Evolutionary conservation across 2,329 filamentous ascomycete genomes (phyloP), one percentile per base, ranked within the genome.

Genomic region (Coleophoma crateriformis): DNA sequence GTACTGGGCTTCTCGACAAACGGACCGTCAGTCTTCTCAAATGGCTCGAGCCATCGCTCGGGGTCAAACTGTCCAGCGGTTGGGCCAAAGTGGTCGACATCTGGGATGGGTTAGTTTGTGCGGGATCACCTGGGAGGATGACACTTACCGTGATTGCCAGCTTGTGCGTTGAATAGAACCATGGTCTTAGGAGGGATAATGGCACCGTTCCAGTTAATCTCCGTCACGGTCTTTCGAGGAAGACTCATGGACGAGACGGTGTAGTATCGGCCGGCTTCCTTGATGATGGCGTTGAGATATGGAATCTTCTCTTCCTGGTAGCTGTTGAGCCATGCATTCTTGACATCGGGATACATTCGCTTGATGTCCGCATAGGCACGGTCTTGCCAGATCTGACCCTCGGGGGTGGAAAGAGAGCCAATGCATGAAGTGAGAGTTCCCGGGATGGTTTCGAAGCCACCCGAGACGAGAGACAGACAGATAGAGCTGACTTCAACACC

Each of bases 101-200:
- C 74, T 76, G 12, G 35, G 6, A 1, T 44, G 2, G 38, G 22
- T 49, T 42, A 42, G 43, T 14, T 19, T 20, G n/a, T 14, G 2
- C 44, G 48, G 19, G 20, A 20, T 11, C 7, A 45, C 3, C 27
- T 33, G 32, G 27, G 7, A 10, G 20, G 35, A 15, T 41, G 39
- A n/a, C n/a, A 53, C 65, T 52, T 61, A 74, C 71, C 72, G 48
- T 79, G 76, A 53, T 79, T 79, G 0, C 69, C 75, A 19, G 76
- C 77, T 56, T 79, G 76, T 1, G 75, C 74, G 54, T 79, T 78
- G 56, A 79, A 75, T 47, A 79, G 62, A 1, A 78, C 69, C 74
- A 79, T 78, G 0, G 75, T 78, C 50, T 74, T 73, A 2, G 71
- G 64, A 0, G 75, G 75, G 40, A 79, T 78, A 7, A 68, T 66